Base-by-base conservation (phyloP, 345 rosid genomes). In the Salix arbutifolia region DNA sequence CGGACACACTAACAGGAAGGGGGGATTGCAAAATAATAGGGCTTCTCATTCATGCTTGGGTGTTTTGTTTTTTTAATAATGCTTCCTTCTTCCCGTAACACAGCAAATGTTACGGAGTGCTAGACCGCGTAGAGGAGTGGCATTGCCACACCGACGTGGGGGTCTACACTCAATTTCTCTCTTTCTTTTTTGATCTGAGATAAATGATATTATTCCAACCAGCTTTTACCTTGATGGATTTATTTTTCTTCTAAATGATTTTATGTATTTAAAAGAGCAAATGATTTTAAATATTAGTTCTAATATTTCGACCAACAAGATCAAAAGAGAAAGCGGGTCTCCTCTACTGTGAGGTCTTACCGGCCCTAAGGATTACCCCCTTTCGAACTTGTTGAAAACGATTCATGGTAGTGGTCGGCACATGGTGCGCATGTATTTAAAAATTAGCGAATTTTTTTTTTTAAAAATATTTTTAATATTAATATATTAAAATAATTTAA, bases 61-160 rank as follows among this genome's bases (percentile, higher is more conserved):
- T 18, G 18, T 52, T 11, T 31, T 31, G 3, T 31, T 31, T 33
- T 4, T 33, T 4, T 4, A 33, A 33, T 37, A 30, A 35, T 35
- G 75, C 46, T n/a, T 46, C 75, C 75, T 58, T 58, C 31, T 8
- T 16, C 65, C 75, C 40, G 58, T 33, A 58, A 14, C 66, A 58
- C 50, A 70, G 30, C 65, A 30, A 21, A 1, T 64, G 33, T 13
- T 3, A 28, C 65, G 23, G 23, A 31, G 42, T 31, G 7, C 10
- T 21, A 0, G 23, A 53, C n/a, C 2, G 60, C 60, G 21, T 53
- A 53, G 12, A n/a, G 21, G 61, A 7, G 25, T 8, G 62, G 28
- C 61, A n/a, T 8, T n/a, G 61, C 61, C 61, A 56, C 13, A 23
- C 30, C 31, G 14, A 42, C 69, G 10, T 23, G 56, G 37, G 62